A percentile compares a stretch with the other conserved stretches of the same genome.
phyloP scores from a whole-genome alignment of 495 filamentous ascomycete species.

The Tuber microsphaerosporum region DNA sequence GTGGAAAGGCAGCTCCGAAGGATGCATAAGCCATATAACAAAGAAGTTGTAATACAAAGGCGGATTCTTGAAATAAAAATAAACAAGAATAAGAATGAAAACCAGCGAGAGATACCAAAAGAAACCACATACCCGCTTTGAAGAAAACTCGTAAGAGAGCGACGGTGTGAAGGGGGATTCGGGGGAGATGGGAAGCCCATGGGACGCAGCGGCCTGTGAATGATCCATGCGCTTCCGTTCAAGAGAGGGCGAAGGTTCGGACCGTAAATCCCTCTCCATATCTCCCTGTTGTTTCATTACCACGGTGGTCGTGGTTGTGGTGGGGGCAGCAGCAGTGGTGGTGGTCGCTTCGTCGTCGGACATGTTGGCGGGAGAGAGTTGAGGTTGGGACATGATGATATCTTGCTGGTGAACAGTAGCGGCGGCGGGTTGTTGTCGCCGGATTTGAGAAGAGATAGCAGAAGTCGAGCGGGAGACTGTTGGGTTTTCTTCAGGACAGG shows the following conservation, averaged over 20 bases:
- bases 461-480: conserved; percentile 27
- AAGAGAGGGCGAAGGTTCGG: conserved; percentile 32
- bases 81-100: neutral
- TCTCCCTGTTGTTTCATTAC: conserved; percentile 12
- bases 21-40: neutral
- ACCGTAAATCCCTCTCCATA: conserved; percentile 22
- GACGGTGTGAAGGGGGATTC: conserved; percentile 36
- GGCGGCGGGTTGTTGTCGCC: conserved; percentile 18
- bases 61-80: neutral
- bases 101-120: neutral
- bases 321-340: conserved; percentile 15
- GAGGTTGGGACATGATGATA: conserved; percentile 33
- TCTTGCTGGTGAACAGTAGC: neutral
- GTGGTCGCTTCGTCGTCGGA: conserved; percentile 26
- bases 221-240: conserved; percentile 26
- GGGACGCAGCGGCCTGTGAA: conserved; percentile 22
- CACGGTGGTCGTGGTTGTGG: conserved; percentile 21
- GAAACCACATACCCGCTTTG: conserved; percentile 32
- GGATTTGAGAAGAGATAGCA: conserved; percentile 17
- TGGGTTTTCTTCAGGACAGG: conserved; percentile 34
- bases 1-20: neutral
- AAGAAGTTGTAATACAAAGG: neutral
- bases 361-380: conserved; percentile 22
- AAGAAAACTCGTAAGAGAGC: conserved; percentile 33
- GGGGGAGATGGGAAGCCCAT: conserved; percentile 30